A percentile compares a stretch with the other conserved stretches of the same genome.
Evolutionary conservation across 177 flowering plant genomes (phyloP).

Genomic region (Vitis hybrid): DNA sequence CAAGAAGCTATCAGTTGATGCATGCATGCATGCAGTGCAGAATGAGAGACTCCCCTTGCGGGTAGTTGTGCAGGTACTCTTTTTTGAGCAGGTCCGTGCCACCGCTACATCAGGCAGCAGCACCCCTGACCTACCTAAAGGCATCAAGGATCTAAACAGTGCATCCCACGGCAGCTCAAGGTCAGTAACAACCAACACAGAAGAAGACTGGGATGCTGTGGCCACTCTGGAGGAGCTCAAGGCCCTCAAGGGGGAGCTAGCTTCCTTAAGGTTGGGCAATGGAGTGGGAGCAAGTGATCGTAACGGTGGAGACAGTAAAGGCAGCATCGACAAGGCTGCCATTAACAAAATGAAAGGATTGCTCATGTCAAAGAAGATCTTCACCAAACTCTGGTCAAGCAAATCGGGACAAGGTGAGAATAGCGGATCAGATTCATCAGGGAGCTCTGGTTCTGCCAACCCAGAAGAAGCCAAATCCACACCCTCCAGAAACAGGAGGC

Average conservation of each 20-base stretch:
- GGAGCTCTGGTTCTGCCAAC: conserved; percentile 20
- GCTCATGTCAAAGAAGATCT: conserved; percentile 26
- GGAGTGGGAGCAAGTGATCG: conserved; percentile 15
- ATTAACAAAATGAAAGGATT: conserved; percentile 23
- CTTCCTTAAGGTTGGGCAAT: conserved; percentile 19
- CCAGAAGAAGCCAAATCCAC: conserved; percentile 28
- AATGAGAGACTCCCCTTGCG: conserved; percentile 62
- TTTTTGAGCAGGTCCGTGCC: conserved; percentile 51
- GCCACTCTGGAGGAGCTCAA: conserved; percentile 53
- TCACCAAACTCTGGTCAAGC: conserved; percentile 23
- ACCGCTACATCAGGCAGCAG: conserved; percentile 47
- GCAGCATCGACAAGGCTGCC: conserved; percentile 15
- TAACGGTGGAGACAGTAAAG: conserved; percentile 15
- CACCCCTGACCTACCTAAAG: conserved; percentile 54
- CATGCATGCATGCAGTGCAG: conserved; percentile 58
- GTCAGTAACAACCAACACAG: conserved; percentile 43
- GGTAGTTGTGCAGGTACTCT: conserved; percentile 57
- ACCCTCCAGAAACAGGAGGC: conserved; percentile 26
- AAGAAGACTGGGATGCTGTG: conserved; percentile 55
- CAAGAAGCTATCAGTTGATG: conserved; percentile 54
- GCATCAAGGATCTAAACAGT: conserved; percentile 34
- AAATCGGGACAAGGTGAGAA: conserved; percentile 19
- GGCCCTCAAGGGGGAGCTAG: conserved; percentile 27
- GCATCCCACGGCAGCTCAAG: conserved; percentile 43
- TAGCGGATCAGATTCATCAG: conserved; percentile 32